Evolutionary conservation across 2,329 filamentous ascomycete genomes (phyloP).

Genomic region (Clonostachys byssicola): DNA sequence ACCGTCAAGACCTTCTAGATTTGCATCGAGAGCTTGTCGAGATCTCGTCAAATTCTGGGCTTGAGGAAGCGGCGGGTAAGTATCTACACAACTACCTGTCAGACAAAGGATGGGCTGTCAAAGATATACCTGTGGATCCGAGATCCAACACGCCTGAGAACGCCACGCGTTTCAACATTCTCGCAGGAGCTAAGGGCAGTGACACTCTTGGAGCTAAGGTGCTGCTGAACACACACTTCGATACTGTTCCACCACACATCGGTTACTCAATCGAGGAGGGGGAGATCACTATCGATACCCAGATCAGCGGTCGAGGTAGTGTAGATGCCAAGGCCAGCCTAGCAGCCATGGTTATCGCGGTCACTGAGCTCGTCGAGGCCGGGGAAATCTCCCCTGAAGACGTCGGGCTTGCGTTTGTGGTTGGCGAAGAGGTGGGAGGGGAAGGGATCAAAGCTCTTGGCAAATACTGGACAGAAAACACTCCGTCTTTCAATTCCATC

Average conservation of each 20-base stretch:
- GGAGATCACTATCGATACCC: constrained; percentile 32
- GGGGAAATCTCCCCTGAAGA: constrained; percentile 39
- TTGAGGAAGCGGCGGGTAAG: constrained; percentile 63
- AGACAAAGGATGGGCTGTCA: constrained; percentile 34
- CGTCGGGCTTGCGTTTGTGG: constrained; percentile 61
- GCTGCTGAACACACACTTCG: constrained; percentile 78
- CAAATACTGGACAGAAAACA: constrained; percentile 43
- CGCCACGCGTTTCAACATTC: constrained; percentile 12
- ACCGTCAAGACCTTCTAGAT: constrained; percentile 53
- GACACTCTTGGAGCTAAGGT: constrained; percentile 48
- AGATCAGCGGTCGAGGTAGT: constrained; percentile 68
- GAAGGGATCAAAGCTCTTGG: constrained; percentile 70
- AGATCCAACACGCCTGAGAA: constrained; percentile 18
- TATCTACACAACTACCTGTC: constrained; percentile 67
- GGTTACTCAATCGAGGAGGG: constrained; percentile 57
- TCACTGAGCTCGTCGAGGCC: constrained; percentile 46
- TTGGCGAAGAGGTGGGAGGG: constrained; percentile 79
- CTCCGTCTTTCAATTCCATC: constrained; percentile 56
- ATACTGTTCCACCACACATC: constrained; percentile 70
- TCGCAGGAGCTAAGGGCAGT: constrained; percentile 27
- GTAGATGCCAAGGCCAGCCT: constrained; percentile 70
- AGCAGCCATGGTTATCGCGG: constrained; percentile 69
- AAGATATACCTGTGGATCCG: constrained; percentile 32
- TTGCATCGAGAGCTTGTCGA: constrained; percentile 72
- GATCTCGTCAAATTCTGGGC: constrained; percentile 66